These are phyloP conservation scores for Kuraishia molischiana DNA, from an alignment of 805 yeast species.

Conservation along the genomic window DNA sequence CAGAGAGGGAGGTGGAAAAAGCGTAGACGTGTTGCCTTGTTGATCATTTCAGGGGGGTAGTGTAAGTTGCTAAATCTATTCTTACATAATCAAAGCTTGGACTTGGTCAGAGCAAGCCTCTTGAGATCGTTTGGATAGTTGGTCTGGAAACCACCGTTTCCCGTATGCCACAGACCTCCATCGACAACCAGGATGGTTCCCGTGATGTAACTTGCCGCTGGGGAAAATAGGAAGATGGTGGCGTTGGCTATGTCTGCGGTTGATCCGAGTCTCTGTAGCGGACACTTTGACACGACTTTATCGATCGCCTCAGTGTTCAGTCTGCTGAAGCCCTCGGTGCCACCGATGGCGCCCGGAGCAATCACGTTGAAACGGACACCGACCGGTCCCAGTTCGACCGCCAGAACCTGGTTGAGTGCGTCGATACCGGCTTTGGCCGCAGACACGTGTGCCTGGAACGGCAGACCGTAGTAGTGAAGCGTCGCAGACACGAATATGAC, in stretches of 20 bases:
- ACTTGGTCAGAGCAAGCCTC: neutral
- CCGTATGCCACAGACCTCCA: conserved; percentile 87
- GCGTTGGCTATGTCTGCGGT: conserved; percentile 80
- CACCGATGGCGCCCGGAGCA: conserved; percentile 87
- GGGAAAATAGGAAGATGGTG: conserved; percentile 75
- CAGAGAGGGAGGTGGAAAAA: too few species aligned
- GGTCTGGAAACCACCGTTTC: conserved; percentile 14
- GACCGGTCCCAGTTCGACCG: conserved; percentile 86
- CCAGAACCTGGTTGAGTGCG: conserved; percentile 72
- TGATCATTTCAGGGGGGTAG: neutral
- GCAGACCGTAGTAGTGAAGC: conserved; percentile 80
- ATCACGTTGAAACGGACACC: conserved; percentile 78
- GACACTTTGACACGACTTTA: conserved; percentile 38
- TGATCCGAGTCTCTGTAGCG: conserved; percentile 59
- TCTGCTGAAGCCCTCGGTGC: conserved; percentile 78
- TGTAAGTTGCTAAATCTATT: too few species aligned
- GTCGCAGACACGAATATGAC: conserved; percentile 82
- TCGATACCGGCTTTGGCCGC: conserved; percentile 97
- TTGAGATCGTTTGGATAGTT: conserved; percentile 1
- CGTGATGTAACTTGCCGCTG: conserved; percentile 68
- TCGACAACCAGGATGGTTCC: conserved; percentile 80
- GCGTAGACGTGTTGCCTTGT: neutral
- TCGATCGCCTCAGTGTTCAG: conserved; percentile 33
- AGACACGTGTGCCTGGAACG: conserved; percentile 82
- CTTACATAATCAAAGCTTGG: neutral